Percentiles rank a stretch among this genome's conserved stretches.
phyloP scores from a whole-genome alignment of 2,329 filamentous ascomycete species.

The Cladosporium sp. region DNA sequence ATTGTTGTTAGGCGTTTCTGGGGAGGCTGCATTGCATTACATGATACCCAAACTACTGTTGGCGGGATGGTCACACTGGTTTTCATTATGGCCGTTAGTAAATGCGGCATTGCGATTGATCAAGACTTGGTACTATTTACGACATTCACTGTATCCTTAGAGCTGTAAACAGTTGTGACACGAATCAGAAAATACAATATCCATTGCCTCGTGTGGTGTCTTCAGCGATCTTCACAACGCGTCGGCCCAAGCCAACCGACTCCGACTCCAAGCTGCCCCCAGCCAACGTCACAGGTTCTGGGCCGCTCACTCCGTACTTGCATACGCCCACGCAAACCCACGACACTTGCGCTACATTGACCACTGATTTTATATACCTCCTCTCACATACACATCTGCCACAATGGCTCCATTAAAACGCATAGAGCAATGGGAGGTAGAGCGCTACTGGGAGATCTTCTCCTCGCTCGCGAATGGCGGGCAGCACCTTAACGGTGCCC shows the following conservation, averaged over 20 bases:
- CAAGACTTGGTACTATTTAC: too few relatives aligned
- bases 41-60: slow-evolving; percentile 4
- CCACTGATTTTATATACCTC: neutral
- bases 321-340: neutral
- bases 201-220: neutral
- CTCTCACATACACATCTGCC: neutral
- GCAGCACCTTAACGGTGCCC: slow-evolving; percentile 62
- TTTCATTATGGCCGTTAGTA: too few relatives aligned
- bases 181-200: too few relatives aligned
- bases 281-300: slow-evolving; percentile 10
- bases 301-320: neutral
- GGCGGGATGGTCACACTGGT: neutral
- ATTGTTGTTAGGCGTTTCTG: neutral
- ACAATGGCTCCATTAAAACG: slow-evolving; percentile 41
- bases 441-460: slow-evolving; percentile 79
- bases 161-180: too few relatives aligned
- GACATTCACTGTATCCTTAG: too few relatives aligned
- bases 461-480: slow-evolving; percentile 62
- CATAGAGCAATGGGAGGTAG: slow-evolving; percentile 70
- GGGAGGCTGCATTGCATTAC: slow-evolving; percentile 5
- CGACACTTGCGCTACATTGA: neutral
- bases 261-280: neutral
- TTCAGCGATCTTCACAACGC: neutral
- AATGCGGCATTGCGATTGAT: too few relatives aligned
- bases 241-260: slow-evolving; percentile 4